Base-by-base conservation (phyloP, 2,329 filamentous ascomycete genomes). In the Curvularia verruculosa region DNA sequence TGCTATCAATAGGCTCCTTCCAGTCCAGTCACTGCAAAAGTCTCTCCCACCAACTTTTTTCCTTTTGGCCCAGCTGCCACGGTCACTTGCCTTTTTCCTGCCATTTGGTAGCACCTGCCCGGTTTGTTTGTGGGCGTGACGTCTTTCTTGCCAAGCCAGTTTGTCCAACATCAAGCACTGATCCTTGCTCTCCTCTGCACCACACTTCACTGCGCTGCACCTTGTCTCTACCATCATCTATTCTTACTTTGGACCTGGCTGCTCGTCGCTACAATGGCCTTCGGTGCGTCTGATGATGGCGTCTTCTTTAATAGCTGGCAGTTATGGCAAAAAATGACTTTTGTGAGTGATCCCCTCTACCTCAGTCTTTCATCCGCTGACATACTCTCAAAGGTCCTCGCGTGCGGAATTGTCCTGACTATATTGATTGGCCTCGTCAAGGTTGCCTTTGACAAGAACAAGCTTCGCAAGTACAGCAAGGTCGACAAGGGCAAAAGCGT, bases 271-370 rank as follows among this genome's bases (percentile, higher is more conserved):
- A 10, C 28, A 39, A 69, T 69, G 66, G 59, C 15, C 47, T 68
- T 67, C 45, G 64, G 63, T 52, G 39, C 64, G 15, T 67, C 60
- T 47, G 73, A 73, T 58, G 67, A 65, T 59, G 71, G 73, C 21
- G 59, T 58, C 36, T 82, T 82, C 72, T 83, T 82, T 65, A 69
- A 58, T 19, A 74, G 63, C 48, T 96, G 92, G 92, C 80, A 84
- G 66, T 79, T 95, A 68, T 96, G 92, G 92, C 86, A 95, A 82
- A 87, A 96, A 80, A 88, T 96, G 87, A 90, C 88, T 51, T 91
- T 96, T 80, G 92, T 96, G 80, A 82, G 90, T 83, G 19, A 45
- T 23, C 13, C 49, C 24, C 48, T 23, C 39, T 18, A 23, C 44
- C 24, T 43, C 28, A 12, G 31, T 23, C 36, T 50, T 8, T 53